These are phyloP conservation scores for Trichophyton verrucosum DNA, from an alignment of 2,329 filamentous ascomycete genomes.

Conservation along the genomic window DNA sequence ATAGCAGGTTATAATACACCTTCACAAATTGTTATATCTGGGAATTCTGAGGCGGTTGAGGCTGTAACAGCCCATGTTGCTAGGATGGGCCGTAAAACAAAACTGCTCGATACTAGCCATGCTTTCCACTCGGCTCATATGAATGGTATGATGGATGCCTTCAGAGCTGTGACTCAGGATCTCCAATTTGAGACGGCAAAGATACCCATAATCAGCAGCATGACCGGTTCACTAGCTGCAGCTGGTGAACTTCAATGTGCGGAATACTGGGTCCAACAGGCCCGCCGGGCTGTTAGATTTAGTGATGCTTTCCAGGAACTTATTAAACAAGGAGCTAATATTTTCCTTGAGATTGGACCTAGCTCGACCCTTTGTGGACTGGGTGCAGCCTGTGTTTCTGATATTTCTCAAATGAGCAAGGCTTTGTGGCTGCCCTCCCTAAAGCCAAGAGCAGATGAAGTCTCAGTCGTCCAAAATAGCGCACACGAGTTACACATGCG, in stretches of 20 bases:
- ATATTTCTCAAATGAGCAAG: neutral
- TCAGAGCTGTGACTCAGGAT: neutral
- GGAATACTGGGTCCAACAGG: slow-evolving; percentile 3
- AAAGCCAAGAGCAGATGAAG: neutral
- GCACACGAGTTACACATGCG: neutral
- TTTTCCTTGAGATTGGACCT: slow-evolving; percentile 1
- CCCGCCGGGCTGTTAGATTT: neutral
- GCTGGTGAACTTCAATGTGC: neutral
- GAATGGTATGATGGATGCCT: slow-evolving; percentile 1
- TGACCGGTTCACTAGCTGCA: neutral
- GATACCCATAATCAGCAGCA: slow-evolving; percentile 2
- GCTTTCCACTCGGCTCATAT: slow-evolving; percentile 3
- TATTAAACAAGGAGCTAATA: neutral
- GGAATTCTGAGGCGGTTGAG: neutral
- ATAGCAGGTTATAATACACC: slow-evolving; percentile 1
- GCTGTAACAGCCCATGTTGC: neutral
- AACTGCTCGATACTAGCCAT: neutral
- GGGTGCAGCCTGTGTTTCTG: neutral
- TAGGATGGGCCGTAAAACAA: neutral
- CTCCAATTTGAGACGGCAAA: neutral
- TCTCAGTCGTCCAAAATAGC: slow-evolving; percentile 3
- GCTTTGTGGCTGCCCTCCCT: slow-evolving; percentile 1
- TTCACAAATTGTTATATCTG: neutral
- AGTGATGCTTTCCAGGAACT: neutral
- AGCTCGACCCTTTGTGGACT: neutral